These are phyloP conservation scores for Cutaneotrichosporon dermatis DNA, from an alignment of 1,284 basidiomycete species.

Conservation along the genomic window DNA sequence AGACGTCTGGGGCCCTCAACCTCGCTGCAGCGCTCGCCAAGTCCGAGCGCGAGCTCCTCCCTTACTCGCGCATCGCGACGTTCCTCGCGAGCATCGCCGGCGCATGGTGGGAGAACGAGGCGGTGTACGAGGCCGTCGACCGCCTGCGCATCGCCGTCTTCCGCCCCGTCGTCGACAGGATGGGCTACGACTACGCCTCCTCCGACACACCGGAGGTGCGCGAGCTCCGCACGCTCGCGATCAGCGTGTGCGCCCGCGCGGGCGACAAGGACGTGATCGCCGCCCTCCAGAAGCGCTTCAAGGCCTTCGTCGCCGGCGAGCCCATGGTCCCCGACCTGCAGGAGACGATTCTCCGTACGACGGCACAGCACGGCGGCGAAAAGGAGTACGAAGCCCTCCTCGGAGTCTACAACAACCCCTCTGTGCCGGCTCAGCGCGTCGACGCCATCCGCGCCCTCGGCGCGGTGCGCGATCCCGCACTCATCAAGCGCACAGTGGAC, in stretches of 20 bases:
- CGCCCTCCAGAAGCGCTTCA: slow-evolving; percentile 71
- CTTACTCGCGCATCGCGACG: slow-evolving; percentile 40
- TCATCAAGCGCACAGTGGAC: slow-evolving; percentile 58
- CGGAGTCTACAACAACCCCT: slow-evolving; percentile 64
- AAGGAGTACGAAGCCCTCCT: slow-evolving; percentile 73
- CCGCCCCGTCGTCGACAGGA: slow-evolving; percentile 68
- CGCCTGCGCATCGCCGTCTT: slow-evolving; percentile 68
- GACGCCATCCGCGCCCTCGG: slow-evolving; percentile 58
- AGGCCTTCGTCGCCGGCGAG: slow-evolving; percentile 62
- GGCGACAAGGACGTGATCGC: slow-evolving; percentile 64
- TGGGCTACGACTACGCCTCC: slow-evolving; percentile 72
- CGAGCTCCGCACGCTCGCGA: slow-evolving; percentile 71
- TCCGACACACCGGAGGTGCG: slow-evolving; percentile 69
- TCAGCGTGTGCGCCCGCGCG: slow-evolving; percentile 61
- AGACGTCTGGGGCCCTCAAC: slow-evolving; percentile 70
- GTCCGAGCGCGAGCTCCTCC: slow-evolving; percentile 61
- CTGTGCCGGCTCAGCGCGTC: slow-evolving; percentile 65
- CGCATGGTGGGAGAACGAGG: slow-evolving; percentile 79
- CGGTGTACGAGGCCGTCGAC: slow-evolving; percentile 60
- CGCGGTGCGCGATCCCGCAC: slow-evolving; percentile 42
- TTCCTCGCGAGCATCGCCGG: slow-evolving; percentile 57
- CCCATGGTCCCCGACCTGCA: slow-evolving; percentile 74
- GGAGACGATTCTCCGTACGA: slow-evolving; percentile 44
- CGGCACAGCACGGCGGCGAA: slow-evolving; percentile 67
- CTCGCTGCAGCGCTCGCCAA: slow-evolving; percentile 64